These are phyloP conservation scores for Marasmius fiardii DNA, from an alignment of 1,284 basidiomycete genomes.

Conservation along the genomic window DNA sequence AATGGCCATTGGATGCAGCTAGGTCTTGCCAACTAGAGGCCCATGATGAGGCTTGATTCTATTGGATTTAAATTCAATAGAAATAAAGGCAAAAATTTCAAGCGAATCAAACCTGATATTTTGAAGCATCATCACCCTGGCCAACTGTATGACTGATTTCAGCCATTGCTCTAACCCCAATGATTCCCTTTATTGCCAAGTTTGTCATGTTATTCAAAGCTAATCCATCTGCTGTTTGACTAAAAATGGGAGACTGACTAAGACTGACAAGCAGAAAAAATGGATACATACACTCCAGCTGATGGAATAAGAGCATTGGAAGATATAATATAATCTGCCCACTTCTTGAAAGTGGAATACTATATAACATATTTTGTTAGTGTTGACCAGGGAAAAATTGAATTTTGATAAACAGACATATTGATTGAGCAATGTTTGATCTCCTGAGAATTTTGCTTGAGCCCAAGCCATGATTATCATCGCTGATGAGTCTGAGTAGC, in stretches of 20 bases:
- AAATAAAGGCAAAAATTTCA: not conserved
- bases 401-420: slow-evolving; percentile 14
- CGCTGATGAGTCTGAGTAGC: slow-evolving; percentile 11
- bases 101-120: not conserved
- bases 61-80: not conserved
- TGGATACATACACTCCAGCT: not conserved
- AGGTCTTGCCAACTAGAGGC: not conserved
- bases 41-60: not conserved
- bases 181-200: slow-evolving; percentile 13
- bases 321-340: slow-evolving; percentile 14
- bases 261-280: not conserved
- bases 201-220: slow-evolving; percentile 9
- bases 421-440: slow-evolving; percentile 8
- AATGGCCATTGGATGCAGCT: not conserved
- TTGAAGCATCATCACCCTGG: not conserved
- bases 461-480: slow-evolving; percentile 21
- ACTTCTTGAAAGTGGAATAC: slow-evolving; percentile 8
- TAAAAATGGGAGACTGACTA: not conserved
- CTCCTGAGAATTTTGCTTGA: slow-evolving; percentile 16
- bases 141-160: slow-evolving; percentile 1
- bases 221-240: not conserved
- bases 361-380: not conserved
- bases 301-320: not conserved
- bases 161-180: slow-evolving; percentile 9
- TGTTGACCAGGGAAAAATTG: not conserved